A percentile compares a stretch with the other conserved stretches of the same genome.
phyloP scores from a whole-genome alignment of 2,329 filamentous ascomycete genomes.

The Apiospora phragmitis region DNA sequence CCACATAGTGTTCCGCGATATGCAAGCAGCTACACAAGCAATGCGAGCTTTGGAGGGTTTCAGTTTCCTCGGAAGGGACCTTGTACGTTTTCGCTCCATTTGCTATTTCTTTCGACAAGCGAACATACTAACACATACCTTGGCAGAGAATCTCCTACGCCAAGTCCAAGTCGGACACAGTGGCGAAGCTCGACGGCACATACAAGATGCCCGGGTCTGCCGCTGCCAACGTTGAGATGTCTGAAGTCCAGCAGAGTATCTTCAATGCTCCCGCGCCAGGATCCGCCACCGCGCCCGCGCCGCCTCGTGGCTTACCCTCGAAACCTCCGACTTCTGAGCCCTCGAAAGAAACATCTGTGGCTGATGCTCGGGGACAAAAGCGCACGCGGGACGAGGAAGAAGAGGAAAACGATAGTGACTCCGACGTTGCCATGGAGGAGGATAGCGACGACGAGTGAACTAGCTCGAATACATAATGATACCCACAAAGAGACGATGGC shows the following conservation, averaged over 20 bases:
- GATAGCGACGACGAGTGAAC: constrained; percentile 67
- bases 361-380: constrained; percentile 66
- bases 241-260: constrained; percentile 76
- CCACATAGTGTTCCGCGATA: constrained; percentile 86
- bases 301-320: constrained; percentile 41
- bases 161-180: constrained; percentile 82
- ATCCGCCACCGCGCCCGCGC: constrained; percentile 39
- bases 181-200: constrained; percentile 89
- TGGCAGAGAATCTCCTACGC: constrained; percentile 87
- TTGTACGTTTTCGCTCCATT: constrained; percentile 60
- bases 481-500: constrained; percentile 9
- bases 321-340: constrained; percentile 47
- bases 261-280: constrained; percentile 68
- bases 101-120: background rate
- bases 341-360: constrained; percentile 52
- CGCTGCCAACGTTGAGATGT: constrained; percentile 61
- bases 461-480: background rate
- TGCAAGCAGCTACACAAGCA: constrained; percentile 89
- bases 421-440: constrained; percentile 67
- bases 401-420: constrained; percentile 60
- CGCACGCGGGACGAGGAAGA: constrained; percentile 69
- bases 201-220: constrained; percentile 68
- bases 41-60: constrained; percentile 87
- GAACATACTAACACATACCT: constrained; percentile 15
- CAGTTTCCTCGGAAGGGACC: constrained; percentile 78